Evolutionary conservation across 257 asterid species (phyloP), one percentile per base, ranked within the genome.

Genomic region (Solanum gracilifrons): DNA sequence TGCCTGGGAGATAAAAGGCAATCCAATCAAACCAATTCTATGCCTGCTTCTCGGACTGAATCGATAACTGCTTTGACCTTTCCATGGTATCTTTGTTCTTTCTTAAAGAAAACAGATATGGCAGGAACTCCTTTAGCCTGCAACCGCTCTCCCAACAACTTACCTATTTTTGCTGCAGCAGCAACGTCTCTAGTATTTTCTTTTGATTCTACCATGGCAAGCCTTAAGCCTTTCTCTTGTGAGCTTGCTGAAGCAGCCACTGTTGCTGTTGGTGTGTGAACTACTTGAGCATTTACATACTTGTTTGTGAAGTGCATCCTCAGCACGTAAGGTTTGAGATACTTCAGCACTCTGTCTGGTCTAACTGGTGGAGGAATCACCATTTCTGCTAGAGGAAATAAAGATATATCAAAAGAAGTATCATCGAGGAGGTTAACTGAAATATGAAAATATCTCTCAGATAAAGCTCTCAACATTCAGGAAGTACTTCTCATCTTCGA

Each of bases 101-200:
- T 92, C 93, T 94, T 94, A 31, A 92, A 88, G 90, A 88, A 90
- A 60, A 96, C 93, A 3, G 98, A 87, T 64, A 96, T 93, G 23
- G 98, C 98, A 9, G 98, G 98, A 90, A 96, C 92, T 46, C 92
- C 91, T 86, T 90, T 93, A 39, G 88, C 89, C 83, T 89, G 90
- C 87, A 96, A 91, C 1, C 98, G 90, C 83, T 96, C 98, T 2
- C 95, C 99, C 9, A 96, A 95, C 85, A 95, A 88, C 91, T 93
- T 94, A 3, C 99, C 99, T 21, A 96, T 95, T 89, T 95, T 96
- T 36, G 96, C 96, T 88, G 99, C 99, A 84, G 99, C 99, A 69
- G 98, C 93, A 20, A 96, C 99, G 75, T 95, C 98, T 87, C 96
- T 88, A 35, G 97, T 93, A 86, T 89, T 95, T 80, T 94, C 96